Percentiles rank a stretch among this genome's conserved stretches.
phyloP scores from a whole-genome alignment of 805 yeast species.

The Scheffersomyces amazonensis region DNA sequence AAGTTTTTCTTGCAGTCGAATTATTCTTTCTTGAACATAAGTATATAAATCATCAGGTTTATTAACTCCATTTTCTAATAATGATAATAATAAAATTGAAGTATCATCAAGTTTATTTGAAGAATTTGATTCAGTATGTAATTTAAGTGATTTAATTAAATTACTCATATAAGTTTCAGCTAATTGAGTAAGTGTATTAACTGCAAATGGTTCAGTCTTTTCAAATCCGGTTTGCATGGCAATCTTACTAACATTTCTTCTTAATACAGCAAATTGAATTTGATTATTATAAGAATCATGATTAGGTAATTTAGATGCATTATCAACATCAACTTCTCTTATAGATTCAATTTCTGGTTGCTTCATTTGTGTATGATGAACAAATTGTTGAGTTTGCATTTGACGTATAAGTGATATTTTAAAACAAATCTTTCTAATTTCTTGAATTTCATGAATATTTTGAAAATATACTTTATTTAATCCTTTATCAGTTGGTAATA shows the following conservation, averaged over 20 bases:
- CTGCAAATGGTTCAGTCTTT: constrained; percentile 71
- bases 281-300: constrained; percentile 61
- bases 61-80: constrained; percentile 83
- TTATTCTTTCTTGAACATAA: constrained; percentile 69
- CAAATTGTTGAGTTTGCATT: constrained; percentile 79
- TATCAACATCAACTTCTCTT: constrained; percentile 74
- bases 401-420: constrained; percentile 85
- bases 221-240: constrained; percentile 94
- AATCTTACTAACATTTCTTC: constrained; percentile 69
- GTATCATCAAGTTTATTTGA: constrained; percentile 34
- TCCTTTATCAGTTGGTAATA: constrained; percentile 47
- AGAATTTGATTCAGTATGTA: constrained; percentile 66
- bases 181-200: constrained; percentile 74
- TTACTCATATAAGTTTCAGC: constrained; percentile 80
- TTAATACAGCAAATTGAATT: constrained; percentile 63
- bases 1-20: constrained; percentile 67
- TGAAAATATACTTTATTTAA: constrained; percentile 56
- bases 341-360: constrained; percentile 65
- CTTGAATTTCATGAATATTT: constrained; percentile 80
- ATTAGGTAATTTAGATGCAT: constrained; percentile 68
- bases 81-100: constrained; percentile 56
- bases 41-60: constrained; percentile 74
- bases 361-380: constrained; percentile 70
- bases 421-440: constrained; percentile 82
- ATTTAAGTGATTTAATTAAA: constrained; percentile 64